Evolutionary conservation across 345 rosid species (phyloP).

Genomic region (Eucalyptus urophylla): DNA sequence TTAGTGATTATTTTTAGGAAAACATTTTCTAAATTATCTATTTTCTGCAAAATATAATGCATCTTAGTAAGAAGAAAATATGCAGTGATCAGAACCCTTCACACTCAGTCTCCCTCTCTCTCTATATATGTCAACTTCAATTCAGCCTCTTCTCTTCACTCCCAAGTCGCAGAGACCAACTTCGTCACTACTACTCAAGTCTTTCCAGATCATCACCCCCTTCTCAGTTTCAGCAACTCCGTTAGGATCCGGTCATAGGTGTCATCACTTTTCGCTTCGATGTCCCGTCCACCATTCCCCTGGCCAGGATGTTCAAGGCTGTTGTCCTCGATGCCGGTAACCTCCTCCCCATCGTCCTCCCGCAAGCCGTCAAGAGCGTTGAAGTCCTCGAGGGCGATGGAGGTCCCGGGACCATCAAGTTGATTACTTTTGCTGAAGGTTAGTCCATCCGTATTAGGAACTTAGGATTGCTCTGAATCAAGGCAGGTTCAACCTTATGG

Average conservation of each 20-base stretch:
- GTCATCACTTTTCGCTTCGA: not conserved
- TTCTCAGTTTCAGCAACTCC: not conserved
- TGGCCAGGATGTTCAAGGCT: slow-evolving; percentile 1
- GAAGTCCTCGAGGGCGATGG: too few relatives aligned
- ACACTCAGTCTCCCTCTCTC: too few relatives aligned
- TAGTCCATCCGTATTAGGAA: too few relatives aligned
- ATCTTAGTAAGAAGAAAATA: too few relatives aligned
- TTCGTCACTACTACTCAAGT: not conserved
- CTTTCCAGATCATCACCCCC: not conserved
- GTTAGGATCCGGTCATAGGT: not conserved
- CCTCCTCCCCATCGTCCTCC: slow-evolving; percentile 15
- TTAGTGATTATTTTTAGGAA: too few relatives aligned
- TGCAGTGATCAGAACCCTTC: too few relatives aligned
- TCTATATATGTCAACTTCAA: not conserved
- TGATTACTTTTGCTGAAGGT: too few relatives aligned
- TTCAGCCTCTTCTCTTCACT: not conserved
- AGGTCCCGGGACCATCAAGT: too few relatives aligned
- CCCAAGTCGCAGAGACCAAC: not conserved
- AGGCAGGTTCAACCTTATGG: too few relatives aligned
- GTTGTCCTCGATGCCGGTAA: slow-evolving; percentile 4
- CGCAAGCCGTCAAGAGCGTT: not conserved
- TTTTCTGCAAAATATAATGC: too few relatives aligned
- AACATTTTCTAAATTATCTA: too few relatives aligned
- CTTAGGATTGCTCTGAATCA: too few relatives aligned
- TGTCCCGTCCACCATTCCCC: not conserved